Evolutionary conservation across 768 basidiomycete genomes (phyloP).

Genomic region (Boletus insuetus): DNA sequence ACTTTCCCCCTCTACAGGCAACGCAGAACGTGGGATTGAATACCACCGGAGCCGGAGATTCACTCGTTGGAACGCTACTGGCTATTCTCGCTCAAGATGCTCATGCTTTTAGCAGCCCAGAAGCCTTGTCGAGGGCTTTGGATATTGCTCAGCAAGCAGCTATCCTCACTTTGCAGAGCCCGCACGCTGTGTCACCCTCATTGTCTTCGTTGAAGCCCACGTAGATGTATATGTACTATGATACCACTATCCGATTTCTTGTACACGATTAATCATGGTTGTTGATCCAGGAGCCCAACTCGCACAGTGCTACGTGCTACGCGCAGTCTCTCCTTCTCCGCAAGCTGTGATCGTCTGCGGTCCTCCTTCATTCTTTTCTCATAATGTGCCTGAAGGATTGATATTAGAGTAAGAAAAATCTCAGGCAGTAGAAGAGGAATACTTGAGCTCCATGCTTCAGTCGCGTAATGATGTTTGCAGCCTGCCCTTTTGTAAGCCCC

Average conservation of each 20-base stretch:
- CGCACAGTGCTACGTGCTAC: constrained; percentile 52
- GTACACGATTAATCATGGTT: not conserved
- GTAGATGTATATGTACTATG: not conserved
- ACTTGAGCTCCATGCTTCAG: constrained; percentile 77
- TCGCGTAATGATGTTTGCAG: constrained; percentile 75
- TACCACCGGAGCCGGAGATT: constrained; percentile 92
- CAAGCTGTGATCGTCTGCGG: constrained; percentile 33
- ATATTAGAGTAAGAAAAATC: not conserved
- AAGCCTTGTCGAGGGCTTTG: constrained; percentile 44
- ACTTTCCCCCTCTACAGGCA: constrained; percentile 60
- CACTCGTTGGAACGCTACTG: constrained; percentile 81
- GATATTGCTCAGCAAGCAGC: constrained; percentile 64
- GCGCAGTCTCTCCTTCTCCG: constrained; percentile 50
- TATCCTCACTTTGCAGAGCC: constrained; percentile 53
- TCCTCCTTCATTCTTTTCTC: constrained; percentile 48
- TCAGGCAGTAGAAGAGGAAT: constrained; percentile 8
- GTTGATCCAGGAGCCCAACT: constrained; percentile 52
- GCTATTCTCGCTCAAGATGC: constrained; percentile 53
- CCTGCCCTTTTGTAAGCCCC: constrained; percentile 71
- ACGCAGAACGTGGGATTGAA: constrained; percentile 47
- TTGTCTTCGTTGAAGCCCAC: constrained; percentile 37
- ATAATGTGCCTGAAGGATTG: constrained; percentile 45
- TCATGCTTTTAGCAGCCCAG: constrained; percentile 44
- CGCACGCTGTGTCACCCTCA: constrained; percentile 62
- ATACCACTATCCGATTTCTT: too few relatives aligned